Evolutionary conservation across 2,329 filamentous ascomycete species (phyloP).

Genomic region (Hymenoscyphus albidus): DNA sequence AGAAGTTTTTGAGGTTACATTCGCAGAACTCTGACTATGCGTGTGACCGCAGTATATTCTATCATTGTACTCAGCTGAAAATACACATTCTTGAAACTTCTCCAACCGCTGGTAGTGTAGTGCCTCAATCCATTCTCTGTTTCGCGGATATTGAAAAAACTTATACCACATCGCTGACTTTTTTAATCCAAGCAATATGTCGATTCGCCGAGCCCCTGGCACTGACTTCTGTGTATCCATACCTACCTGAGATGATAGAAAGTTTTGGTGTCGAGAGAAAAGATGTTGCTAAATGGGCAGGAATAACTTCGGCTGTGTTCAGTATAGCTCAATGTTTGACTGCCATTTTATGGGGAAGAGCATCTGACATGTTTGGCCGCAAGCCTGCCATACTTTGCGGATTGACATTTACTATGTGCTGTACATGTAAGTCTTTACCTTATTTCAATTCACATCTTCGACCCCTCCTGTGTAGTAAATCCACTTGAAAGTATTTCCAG

Average conservation of each 20-base stretch:
- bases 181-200: conserved; percentile 61
- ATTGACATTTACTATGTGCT: conserved; percentile 73
- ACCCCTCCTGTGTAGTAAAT: background rate
- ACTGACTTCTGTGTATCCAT: conserved; percentile 48
- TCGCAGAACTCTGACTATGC: background rate
- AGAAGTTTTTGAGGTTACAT: background rate
- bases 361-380: conserved; percentile 74
- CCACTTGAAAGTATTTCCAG: background rate
- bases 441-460: background rate
- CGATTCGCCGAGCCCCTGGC: conserved; percentile 74
- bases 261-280: conserved; percentile 69
- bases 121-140: background rate
- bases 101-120: background rate
- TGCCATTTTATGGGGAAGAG: conserved; percentile 70
- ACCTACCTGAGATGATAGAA: conserved; percentile 75
- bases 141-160: background rate
- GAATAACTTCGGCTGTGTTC: conserved; percentile 67
- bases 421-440: conserved; percentile 44
- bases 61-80: background rate
- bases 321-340: conserved; percentile 68
- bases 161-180: background rate
- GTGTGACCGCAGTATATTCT: background rate
- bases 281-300: conserved; percentile 77
- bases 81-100: background rate
- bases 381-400: conserved; percentile 77